Base-by-base conservation (phyloP, 1,139 yeast genomes). In the Pichia sp. region DNA sequence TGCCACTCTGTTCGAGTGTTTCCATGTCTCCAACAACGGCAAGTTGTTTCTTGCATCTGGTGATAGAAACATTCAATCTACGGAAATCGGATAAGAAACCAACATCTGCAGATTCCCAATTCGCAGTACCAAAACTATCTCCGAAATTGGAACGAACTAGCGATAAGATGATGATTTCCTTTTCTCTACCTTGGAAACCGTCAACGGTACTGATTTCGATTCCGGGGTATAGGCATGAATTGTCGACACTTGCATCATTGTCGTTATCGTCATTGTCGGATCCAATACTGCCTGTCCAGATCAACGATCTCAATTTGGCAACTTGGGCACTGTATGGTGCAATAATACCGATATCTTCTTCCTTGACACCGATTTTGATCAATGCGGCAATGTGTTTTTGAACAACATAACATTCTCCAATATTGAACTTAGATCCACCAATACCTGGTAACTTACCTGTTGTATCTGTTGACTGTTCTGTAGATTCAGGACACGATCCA, bases 101-200 rank as follows among this genome's bases (percentile, higher is more conserved):
- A 43, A 89, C 82, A 46, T 83, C 85, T 6, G 44, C 17, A 19
- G 42, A 28, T 4, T 30, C 35, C 40, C 74, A 67, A 11, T 67
- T 58, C 7, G 9, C 18, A 32, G 10, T 32, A 11, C 34, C 34
- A 17, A 14, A 32, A 28, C 9, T 33, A 35, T 34, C 40, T 7
- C 49, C 52, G 31, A 34, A 45, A 61, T 91, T 93, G 2, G 96
- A 84, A 39, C 96, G 72, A 4, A 91, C 98, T 54, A 93, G 68
- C 1, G 98, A 90, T 7, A 94, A 81, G 3, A 94, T 79, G 14
- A 94, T 81, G 58, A 96, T 84, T 44, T 90, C 94, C 63, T 90
- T 93, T 63, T 94, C 99, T 47, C 97, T 75, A 0, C 99, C 99
- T 67, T 94, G 99, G 56, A 86, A 93, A 55, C 88, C 93, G 65